Base-by-base conservation (phyloP, 2,329 filamentous ascomycete species). In the Stemphylium vesicarium region DNA sequence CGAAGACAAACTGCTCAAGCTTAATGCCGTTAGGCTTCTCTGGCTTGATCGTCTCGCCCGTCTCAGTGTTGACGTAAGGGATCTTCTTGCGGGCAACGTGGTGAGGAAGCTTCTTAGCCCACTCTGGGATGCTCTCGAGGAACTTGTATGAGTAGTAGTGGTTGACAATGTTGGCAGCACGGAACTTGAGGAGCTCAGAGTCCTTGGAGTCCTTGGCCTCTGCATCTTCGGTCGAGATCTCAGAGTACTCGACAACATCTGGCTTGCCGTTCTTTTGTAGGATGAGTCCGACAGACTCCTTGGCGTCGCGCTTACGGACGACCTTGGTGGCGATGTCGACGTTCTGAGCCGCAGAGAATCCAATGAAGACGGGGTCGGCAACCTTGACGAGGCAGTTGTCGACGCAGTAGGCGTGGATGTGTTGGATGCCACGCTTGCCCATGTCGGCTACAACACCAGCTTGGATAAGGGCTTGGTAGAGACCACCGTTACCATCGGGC, bases 51-150 rank as follows among this genome's bases (percentile, higher is more conserved):
- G 86, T 85, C 75, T 91, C 88, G 60, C 92, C 93, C 29, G 84
- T 88, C 73, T 89, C 82, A 12, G 88, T 84, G 74, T 96, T 87
- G 63, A 91, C 84, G 74, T 86, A 88, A 10, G 94, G 93, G 60
- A 99, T 99, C 90, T 99, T 99, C 89, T 99, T 99, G 77, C 90
- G 88, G 39, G 95, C 95, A 60, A 99, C 88, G 82, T 99, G 95
- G 77, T 98, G 95, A 13, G 94, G 94, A 47, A 99, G 85, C 76
- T 88, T 87, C 79, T 92, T 84, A 15, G 86, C 87, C 91, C 92
- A 97, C 67, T 87, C 80, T 53, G 95, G 92, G 67, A 97, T 96
- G 61, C 86, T 89, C 77, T 96, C 90, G 43, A 99, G 85, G 84
- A 97, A 98, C 65, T 85, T 81, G 82, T 93, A 94, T 41, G 92